Conservation (phyloP, 108 stramenopile genomes). For the Cylindrotheca fusiformis region DNA sequence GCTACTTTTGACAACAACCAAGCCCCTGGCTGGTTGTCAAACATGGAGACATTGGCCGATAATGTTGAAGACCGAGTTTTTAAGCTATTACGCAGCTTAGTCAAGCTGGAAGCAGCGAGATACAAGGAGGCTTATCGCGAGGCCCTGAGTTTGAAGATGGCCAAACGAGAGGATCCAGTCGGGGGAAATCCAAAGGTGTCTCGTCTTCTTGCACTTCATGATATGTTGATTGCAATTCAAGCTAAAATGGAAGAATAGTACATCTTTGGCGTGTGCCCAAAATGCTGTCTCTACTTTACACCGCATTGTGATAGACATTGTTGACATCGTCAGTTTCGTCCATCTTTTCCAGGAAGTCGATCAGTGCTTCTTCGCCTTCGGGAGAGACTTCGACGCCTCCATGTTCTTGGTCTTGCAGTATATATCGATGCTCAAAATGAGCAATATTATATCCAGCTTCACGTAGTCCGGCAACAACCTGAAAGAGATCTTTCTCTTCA, state of each 20-base stretch:
- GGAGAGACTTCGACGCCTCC: conserved; percentile 34
- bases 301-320: conserved; percentile 63
- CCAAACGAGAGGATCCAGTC: background rate
- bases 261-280: background rate
- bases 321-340: conserved; percentile 64
- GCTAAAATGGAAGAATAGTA: background rate
- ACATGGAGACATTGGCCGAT: conserved; percentile 63
- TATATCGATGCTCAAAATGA: conserved; percentile 61
- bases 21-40: conserved; percentile 47
- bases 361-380: conserved; percentile 44
- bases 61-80: conserved; percentile 69
- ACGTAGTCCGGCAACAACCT: conserved; percentile 45
- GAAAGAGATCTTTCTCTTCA: conserved; percentile 46
- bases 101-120: conserved; percentile 54
- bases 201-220: background rate
- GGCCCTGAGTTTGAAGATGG: conserved; percentile 55
- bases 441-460: conserved; percentile 26
- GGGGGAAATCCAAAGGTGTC: background rate
- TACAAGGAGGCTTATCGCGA: conserved; percentile 73
- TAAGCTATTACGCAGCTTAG: conserved; percentile 60
- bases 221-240: conserved; percentile 1
- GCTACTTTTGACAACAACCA: background rate
- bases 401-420: conserved; percentile 38
- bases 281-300: background rate
- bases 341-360: conserved; percentile 53